A percentile compares a stretch with the other conserved stretches of the same genome.
phyloP scores from a whole-genome alignment of 345 rosid species.

The Corymbia maculata region DNA sequence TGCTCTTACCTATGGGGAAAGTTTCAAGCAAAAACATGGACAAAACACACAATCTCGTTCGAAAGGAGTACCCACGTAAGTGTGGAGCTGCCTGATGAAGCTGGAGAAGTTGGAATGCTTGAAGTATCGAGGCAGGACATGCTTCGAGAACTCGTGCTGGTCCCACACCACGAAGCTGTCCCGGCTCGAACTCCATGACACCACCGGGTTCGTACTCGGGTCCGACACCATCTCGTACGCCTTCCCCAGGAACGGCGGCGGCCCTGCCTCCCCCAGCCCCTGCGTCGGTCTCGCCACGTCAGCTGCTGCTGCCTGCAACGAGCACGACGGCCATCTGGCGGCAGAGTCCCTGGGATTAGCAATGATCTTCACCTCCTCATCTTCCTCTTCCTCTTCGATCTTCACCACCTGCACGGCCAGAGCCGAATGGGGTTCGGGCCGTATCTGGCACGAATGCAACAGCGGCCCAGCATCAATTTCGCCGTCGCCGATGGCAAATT shows the following conservation, averaged over 20 bases:
- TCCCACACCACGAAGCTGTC: conserved; percentile 53
- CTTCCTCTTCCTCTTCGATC: background rate
- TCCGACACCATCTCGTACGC: conserved; percentile 48
- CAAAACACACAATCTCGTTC: background rate
- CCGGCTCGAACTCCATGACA: conserved; percentile 33
- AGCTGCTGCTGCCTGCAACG: background rate
- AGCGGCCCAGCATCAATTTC: background rate
- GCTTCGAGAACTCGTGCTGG: conserved; percentile 19
- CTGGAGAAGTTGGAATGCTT: conserved; percentile 69
- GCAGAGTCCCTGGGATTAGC: background rate
- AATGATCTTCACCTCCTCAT: background rate
- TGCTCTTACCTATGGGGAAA: background rate
- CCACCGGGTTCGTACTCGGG: conserved; percentile 23
- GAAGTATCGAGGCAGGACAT: conserved; percentile 50
- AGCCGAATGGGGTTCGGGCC: background rate
- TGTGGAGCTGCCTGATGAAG: conserved; percentile 59
- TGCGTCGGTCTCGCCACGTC: conserved; percentile 33
- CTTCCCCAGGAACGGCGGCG: conserved; percentile 47
- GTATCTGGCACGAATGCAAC: background rate
- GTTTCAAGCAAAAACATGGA: background rate
- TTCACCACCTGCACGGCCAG: background rate
- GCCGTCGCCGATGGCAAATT: background rate
- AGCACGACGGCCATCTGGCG: background rate
- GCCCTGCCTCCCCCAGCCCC: conserved; percentile 42
- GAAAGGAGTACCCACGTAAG: conserved; percentile 28